A percentile compares a stretch with the other conserved stretches of the same genome.
Conservation (phyloP, 1,284 basidiomycete genomes). For the Papiliotrema fonsecae region DNA sequence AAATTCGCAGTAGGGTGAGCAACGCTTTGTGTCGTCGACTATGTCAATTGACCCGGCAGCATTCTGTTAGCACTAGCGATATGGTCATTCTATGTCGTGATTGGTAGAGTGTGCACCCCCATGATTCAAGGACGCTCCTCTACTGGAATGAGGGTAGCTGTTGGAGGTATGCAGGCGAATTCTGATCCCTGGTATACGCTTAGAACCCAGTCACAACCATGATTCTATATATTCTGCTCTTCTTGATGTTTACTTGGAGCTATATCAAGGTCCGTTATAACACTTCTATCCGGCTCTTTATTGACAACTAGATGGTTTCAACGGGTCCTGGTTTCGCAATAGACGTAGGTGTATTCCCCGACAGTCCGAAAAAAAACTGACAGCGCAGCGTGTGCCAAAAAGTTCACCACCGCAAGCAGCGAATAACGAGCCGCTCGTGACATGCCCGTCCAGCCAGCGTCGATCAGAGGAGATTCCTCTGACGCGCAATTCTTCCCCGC, state of each 20-base stretch:
- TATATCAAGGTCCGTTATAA: conserved; percentile 57
- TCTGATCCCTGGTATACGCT: conserved; percentile 17
- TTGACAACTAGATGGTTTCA: conserved; percentile 51
- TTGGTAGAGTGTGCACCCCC: conserved; percentile 61
- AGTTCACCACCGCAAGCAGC: conserved; percentile 1
- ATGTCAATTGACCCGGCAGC: conserved; percentile 12
- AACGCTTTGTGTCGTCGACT: not conserved
- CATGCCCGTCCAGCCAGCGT: no score
- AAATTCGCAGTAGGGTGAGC: conserved; percentile 31
- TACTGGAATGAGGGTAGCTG: conserved; percentile 51
- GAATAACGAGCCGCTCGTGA: no score
- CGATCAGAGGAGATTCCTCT: not conserved
- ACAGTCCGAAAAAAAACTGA: not conserved
- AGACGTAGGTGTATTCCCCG: conserved; percentile 52
- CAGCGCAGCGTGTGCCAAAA: conserved; percentile 38
- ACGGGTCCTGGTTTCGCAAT: conserved; percentile 65
- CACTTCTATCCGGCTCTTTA: not conserved
- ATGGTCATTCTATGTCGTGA: conserved; percentile 61
- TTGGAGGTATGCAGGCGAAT: conserved; percentile 56
- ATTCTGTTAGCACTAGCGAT: conserved; percentile 29
- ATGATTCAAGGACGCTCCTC: conserved; percentile 54
- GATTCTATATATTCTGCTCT: conserved; percentile 58
- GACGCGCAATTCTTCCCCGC: not conserved
- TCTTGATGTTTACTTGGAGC: conserved; percentile 66
- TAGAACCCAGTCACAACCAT: conserved; percentile 55